phyloP scores from a whole-genome alignment of 495 filamentous ascomycete species.

The Astrocystis sublimbata region DNA sequence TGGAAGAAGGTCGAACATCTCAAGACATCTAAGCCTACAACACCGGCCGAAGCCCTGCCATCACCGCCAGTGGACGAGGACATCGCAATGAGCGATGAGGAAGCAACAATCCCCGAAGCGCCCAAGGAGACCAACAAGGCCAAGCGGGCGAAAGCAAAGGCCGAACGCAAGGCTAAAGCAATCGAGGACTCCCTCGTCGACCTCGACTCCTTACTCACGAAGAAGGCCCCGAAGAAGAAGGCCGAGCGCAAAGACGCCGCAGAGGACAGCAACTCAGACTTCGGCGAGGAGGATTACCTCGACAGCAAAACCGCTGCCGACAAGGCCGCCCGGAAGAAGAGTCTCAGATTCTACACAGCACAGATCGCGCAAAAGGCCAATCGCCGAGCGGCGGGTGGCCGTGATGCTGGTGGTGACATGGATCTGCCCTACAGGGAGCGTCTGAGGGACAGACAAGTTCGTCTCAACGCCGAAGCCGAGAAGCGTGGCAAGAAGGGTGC shows the following conservation, averaged over 20 bases:
- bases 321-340: constrained; percentile 83
- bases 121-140: constrained; percentile 37
- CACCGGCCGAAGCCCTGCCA: constrained; percentile 27
- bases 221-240: constrained; percentile 44
- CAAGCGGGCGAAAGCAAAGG: constrained; percentile 41
- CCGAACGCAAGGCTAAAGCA: constrained; percentile 32
- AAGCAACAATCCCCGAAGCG: constrained; percentile 22
- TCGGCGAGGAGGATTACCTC: constrained; percentile 60
- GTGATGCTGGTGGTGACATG: constrained; percentile 82
- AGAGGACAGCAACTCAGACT: constrained; percentile 60
- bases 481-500: constrained; percentile 69
- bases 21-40: constrained; percentile 29
- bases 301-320: constrained; percentile 63
- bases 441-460: constrained; percentile 75
- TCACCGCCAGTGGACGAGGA: constrained; percentile 41
- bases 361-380: constrained; percentile 91
- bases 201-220: constrained; percentile 44
- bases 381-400: constrained; percentile 77
- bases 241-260: constrained; percentile 31
- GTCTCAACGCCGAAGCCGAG: constrained; percentile 85
- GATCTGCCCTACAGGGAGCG: constrained; percentile 92
- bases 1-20: constrained; percentile 76
- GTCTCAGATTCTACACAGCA: constrained; percentile 92
- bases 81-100: constrained; percentile 32
- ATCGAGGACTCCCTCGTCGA: constrained; percentile 52